Evolutionary conservation across 257 asterid genomes (phyloP).

Genomic region (Solanum rostratum): DNA sequence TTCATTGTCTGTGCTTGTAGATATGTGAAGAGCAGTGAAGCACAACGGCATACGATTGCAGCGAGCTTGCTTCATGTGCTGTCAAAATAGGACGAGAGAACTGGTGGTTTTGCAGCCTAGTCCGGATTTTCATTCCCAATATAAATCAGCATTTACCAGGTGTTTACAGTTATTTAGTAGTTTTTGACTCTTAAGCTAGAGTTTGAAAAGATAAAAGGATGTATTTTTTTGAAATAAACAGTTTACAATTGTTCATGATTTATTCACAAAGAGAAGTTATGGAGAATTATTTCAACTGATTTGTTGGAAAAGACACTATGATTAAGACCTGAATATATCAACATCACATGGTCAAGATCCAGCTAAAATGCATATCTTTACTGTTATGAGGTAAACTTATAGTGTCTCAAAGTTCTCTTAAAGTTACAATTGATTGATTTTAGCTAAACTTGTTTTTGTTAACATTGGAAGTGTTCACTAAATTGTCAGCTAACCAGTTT

Average conservation of each 20-base stretch:
- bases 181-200: neutral
- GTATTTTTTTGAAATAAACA: neutral
- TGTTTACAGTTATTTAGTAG: neutral
- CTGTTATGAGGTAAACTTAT: neutral
- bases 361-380: neutral
- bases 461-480: too few relatives aligned
- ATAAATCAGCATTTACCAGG: neutral
- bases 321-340: neutral
- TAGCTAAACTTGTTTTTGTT: neutral
- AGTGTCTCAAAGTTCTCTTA: neutral
- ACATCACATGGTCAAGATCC: neutral
- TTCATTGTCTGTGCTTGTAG: neutral
- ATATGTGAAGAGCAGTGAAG: neutral
- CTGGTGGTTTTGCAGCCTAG: neutral
- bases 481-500: too few relatives aligned
- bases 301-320: neutral
- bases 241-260: neutral
- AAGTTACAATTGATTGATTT: neutral
- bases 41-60: neutral
- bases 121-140: neutral
- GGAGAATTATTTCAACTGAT: neutral
- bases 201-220: neutral
- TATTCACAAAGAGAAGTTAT: neutral
- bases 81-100: neutral
- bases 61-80: neutral